Percentiles rank a stretch among this genome's conserved stretches.
phyloP scores from a whole-genome alignment of 2,329 filamentous ascomycete genomes.

The Zasmidium citrigriseum region DNA sequence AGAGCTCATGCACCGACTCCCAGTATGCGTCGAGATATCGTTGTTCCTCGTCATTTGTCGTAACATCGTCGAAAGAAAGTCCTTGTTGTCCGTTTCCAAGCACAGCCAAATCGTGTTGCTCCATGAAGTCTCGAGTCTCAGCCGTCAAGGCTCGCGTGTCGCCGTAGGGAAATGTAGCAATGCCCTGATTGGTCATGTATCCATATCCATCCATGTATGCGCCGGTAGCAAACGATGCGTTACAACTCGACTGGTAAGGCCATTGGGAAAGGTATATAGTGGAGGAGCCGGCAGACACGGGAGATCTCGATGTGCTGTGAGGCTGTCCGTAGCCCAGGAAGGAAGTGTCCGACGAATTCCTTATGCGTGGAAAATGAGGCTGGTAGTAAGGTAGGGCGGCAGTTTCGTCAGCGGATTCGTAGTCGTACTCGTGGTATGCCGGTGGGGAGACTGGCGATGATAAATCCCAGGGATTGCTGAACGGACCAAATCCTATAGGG shows the following conservation, averaged over 20 bases:
- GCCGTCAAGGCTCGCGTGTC: constrained; percentile 3
- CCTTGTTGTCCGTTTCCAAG: not conserved
- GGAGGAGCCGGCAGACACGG: constrained; percentile 22
- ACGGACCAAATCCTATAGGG: not conserved
- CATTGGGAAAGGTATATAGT: constrained; percentile 12
- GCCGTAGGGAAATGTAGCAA: not conserved
- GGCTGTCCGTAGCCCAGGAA: constrained; percentile 7
- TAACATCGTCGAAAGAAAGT: not conserved
- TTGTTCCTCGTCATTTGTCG: constrained; percentile 14
- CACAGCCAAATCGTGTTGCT: constrained; percentile 6
- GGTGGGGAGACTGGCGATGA: constrained; percentile 20
- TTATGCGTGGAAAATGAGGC: constrained; percentile 11
- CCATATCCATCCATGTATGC: not conserved
- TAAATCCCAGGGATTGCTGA: constrained; percentile 12
- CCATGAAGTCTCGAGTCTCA: constrained; percentile 22
- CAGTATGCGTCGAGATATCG: constrained; percentile 49
- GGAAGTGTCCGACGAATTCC: constrained; percentile 10
- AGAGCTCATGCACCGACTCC: constrained; percentile 47
- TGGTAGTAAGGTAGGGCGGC: constrained; percentile 22
- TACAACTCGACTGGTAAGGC: constrained; percentile 2
- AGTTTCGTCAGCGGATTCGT: constrained; percentile 21
- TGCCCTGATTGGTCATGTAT: not conserved
- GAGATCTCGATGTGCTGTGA: constrained; percentile 15
- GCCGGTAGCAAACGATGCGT: not conserved
- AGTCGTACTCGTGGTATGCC: constrained; percentile 15